These are phyloP conservation scores for Hymenoscyphus linearis DNA, from an alignment of 2,329 filamentous ascomycete species.

Conservation along the genomic window DNA sequence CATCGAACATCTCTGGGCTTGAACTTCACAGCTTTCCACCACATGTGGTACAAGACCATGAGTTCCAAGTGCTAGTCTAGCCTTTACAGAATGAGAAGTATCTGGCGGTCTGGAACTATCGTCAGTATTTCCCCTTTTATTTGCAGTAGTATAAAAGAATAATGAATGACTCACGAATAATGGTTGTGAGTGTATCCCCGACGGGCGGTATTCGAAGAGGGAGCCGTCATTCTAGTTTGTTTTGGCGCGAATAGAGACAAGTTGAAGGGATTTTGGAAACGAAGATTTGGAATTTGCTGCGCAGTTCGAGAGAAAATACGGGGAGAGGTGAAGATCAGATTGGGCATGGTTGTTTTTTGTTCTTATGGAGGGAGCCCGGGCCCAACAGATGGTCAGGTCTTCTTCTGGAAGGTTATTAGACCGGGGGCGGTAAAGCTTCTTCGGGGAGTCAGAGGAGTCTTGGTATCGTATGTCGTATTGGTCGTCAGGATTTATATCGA, in stretches of 20 bases:
- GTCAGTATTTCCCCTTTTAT: not conserved
- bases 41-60: slow-evolving; percentile 28
- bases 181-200: not conserved
- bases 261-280: not conserved
- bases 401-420: not conserved
- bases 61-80: slow-evolving; percentile 22
- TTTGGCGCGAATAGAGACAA: not conserved
- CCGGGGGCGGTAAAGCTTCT: not conserved
- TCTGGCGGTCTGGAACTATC: slow-evolving; percentile 16
- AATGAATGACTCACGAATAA: slow-evolving; percentile 13
- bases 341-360: not conserved
- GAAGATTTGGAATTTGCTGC: not conserved
- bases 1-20: slow-evolving; percentile 26
- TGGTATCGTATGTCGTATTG: not conserved
- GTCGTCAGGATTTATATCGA: not conserved
- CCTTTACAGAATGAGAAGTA: slow-evolving; percentile 26
- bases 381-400: not conserved
- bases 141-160: not conserved
- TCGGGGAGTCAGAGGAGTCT: too few relatives aligned
- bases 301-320: not conserved
- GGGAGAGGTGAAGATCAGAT: not conserved
- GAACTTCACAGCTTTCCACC: slow-evolving; percentile 27
- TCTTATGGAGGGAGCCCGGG: not conserved
- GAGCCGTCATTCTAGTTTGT: not conserved
- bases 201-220: not conserved